Conservation (phyloP, 371 early-diverging fungal genomes). For the Entomophthora muscae region DNA sequence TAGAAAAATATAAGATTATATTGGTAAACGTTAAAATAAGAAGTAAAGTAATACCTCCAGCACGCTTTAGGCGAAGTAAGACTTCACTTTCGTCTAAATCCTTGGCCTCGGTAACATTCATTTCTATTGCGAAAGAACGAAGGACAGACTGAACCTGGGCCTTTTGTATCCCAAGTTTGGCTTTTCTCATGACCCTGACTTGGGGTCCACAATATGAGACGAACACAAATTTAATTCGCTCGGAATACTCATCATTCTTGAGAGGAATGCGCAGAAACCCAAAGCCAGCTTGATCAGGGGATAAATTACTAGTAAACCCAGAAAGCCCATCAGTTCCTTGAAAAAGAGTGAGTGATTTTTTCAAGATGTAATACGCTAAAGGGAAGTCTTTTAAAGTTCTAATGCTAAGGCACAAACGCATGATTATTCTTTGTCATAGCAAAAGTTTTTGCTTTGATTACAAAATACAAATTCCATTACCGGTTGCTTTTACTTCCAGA, state of each 20-base stretch:
- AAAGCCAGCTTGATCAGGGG: slow-evolving; percentile 2
- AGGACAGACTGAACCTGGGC: slow-evolving; percentile 56
- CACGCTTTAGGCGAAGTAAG: slow-evolving; percentile 31
- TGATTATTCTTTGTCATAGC: too few relatives aligned
- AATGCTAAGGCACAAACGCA: too few relatives aligned
- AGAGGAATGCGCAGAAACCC: slow-evolving; percentile 25
- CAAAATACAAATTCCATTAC: not conserved
- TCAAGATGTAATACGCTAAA: not conserved
- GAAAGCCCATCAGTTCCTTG: slow-evolving; percentile 2
- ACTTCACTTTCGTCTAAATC: slow-evolving; percentile 33
- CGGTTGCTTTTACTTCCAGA: slow-evolving; percentile 3
- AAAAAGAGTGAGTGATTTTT: not conserved
- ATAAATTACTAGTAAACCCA: not conserved
- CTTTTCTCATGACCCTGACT: slow-evolving; percentile 73
- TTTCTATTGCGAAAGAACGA: slow-evolving; percentile 50
- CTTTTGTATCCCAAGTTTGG: slow-evolving; percentile 62
- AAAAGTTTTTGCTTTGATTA: not conserved
- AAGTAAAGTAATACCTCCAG: slow-evolving; percentile 25
- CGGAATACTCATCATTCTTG: slow-evolving; percentile 67
- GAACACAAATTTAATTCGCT: slow-evolving; percentile 49
- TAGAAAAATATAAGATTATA: not conserved
- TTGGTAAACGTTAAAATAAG: not conserved
- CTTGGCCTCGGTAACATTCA: slow-evolving; percentile 31
- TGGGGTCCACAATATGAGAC: slow-evolving; percentile 62
- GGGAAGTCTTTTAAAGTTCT: too few relatives aligned